Percentiles rank a stretch among this genome's conserved stretches.
Conservation (phyloP, 495 filamentous ascomycete genomes). For the Glarea lozoyensis region DNA sequence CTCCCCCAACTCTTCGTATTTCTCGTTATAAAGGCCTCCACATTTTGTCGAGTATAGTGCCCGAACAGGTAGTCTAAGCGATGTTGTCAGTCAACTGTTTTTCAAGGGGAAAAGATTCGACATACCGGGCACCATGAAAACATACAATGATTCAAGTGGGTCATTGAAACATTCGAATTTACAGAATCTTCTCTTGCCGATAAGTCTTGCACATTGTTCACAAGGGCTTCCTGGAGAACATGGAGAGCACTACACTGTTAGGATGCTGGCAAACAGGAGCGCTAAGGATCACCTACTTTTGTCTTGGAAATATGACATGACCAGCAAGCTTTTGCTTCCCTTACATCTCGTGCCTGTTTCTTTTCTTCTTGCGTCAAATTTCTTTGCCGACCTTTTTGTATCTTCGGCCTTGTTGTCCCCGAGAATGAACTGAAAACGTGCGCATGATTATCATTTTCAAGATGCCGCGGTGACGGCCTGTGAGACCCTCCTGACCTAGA, state of each 20-base stretch:
- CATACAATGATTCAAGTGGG: conserved; percentile 16
- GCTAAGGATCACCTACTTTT: too few species aligned
- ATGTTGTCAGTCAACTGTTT: conserved; percentile 7
- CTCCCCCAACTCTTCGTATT: conserved; percentile 16
- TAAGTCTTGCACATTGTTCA: conserved; percentile 16
- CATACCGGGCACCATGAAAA: conserved; percentile 18
- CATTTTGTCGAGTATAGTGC: conserved; percentile 17
- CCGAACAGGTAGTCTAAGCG: conserved; percentile 15
- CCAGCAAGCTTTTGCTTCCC: conserved; percentile 22
- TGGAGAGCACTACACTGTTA: conserved; percentile 19
- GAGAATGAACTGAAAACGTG: conserved; percentile 13
- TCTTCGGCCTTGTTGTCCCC: conserved; percentile 12
- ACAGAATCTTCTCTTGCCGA: conserved; percentile 22
- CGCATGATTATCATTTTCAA: conserved; percentile 8
- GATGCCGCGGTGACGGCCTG: conserved; percentile 2
- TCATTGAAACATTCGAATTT: conserved; percentile 21
- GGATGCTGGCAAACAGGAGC: too few species aligned
- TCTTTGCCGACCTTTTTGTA: conserved; percentile 13
- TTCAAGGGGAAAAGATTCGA: neutral
- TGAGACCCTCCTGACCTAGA: neutral
- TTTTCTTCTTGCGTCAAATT: conserved; percentile 16
- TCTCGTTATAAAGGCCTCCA: conserved; percentile 10
- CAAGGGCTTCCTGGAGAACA: conserved; percentile 19
- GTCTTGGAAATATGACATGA: conserved; percentile 23
- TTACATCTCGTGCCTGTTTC: conserved; percentile 16